phyloP scores from a whole-genome alignment of 768 basidiomycete genomes.

The Lactarius sp. region DNA sequence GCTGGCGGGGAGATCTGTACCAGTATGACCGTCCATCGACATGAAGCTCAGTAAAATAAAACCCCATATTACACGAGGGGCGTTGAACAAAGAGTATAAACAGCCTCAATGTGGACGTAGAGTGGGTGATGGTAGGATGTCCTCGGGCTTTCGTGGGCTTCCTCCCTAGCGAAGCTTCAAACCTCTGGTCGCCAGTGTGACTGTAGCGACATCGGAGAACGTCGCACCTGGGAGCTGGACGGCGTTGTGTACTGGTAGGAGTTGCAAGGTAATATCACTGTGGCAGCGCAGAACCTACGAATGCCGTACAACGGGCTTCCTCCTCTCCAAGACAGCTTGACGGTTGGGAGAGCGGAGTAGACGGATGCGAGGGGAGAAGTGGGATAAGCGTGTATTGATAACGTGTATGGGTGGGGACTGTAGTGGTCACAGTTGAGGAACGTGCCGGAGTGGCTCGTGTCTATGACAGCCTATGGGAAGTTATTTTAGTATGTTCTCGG shows the following conservation, averaged over 20 bases:
- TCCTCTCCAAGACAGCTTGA: neutral
- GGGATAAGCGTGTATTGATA: neutral
- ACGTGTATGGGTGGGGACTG: slow-evolving; percentile 9
- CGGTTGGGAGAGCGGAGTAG: neutral
- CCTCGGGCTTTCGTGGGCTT: neutral
- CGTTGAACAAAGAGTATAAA: neutral
- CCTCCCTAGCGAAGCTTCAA: neutral
- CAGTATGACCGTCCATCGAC: neutral
- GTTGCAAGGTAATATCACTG: neutral
- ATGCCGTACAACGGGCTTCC: neutral
- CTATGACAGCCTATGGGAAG: slow-evolving; percentile 23
- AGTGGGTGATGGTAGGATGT: no score
- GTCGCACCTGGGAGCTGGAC: neutral
- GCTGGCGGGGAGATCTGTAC: slow-evolving; percentile 18
- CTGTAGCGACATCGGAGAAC: neutral
- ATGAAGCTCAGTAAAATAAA: neutral
- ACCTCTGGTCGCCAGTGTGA: neutral
- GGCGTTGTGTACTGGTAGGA: neutral
- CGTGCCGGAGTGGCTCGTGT: slow-evolving; percentile 25
- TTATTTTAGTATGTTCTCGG: neutral
- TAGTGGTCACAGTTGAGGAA: slow-evolving; percentile 26
- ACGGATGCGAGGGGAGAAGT: neutral
- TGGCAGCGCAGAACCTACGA: neutral
- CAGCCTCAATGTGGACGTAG: neutral
- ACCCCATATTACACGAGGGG: slow-evolving; percentile 5